Conservation (phyloP, 2,329 filamentous ascomycete genomes). For the Ceratocystis albifundus region DNA sequence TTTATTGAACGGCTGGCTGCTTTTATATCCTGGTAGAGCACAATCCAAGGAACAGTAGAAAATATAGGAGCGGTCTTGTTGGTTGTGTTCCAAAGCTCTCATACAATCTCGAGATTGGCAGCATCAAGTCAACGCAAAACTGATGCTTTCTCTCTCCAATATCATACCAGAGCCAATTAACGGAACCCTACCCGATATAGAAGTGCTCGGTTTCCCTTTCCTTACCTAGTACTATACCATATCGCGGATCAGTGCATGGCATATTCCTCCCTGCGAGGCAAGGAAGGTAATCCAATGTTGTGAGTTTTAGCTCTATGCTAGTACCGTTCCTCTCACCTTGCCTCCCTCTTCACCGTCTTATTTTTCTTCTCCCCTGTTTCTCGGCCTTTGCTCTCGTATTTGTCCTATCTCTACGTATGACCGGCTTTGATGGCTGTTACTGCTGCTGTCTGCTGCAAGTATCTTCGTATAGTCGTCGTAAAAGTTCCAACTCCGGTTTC, state of each 20-base stretch:
- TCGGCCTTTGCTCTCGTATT: too few relatives aligned
- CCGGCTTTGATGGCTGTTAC: not conserved
- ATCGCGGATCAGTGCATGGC: too few relatives aligned
- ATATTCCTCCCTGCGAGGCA: too few relatives aligned
- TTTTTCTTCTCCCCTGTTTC: too few relatives aligned
- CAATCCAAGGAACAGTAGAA: not conserved
- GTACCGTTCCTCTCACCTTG: too few relatives aligned
- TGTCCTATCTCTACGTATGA: not conserved
- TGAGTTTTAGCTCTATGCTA: too few relatives aligned
- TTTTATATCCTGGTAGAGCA: not conserved
- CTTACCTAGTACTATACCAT: not conserved
- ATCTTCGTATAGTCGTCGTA: not conserved
- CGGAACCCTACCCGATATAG: not conserved
- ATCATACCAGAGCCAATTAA: not conserved
- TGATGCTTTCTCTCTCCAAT: not conserved
- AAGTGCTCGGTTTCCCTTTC: not conserved
- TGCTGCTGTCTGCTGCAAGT: not conserved
- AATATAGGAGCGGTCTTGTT: too few relatives aligned
- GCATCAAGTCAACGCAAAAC: not conserved
- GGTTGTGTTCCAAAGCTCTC: too few relatives aligned
- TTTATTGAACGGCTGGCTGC: too few relatives aligned
- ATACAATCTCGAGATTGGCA: not conserved
- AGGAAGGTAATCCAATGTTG: too few relatives aligned
- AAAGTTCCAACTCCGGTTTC: too few relatives aligned
- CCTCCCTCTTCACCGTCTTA: too few relatives aligned